Evolutionary conservation across 306 rosid species (phyloP), one percentile per base, ranked within the genome.

Genomic region (Inga leiocalycina): DNA sequence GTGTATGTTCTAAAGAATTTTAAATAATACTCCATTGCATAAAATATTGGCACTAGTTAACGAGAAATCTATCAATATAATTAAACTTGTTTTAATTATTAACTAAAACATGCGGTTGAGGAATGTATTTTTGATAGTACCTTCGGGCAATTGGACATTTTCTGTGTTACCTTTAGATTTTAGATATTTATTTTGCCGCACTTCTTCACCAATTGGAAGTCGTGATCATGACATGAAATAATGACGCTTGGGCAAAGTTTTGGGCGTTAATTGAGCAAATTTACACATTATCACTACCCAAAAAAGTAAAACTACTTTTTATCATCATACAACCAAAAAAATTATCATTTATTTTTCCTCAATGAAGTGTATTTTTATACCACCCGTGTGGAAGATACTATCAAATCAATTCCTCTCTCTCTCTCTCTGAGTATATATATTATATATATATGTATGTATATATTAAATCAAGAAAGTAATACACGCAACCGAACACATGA

Each of bases 401-500:
- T 22, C 57, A 71, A 13, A 71, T 10, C 9, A 22, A 59, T 22
- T 4, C 73, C 11, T 27, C 74, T 8, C 27, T 8, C 27, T 20
- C 2, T 24, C 30, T 27, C 30, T 27, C 30, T 22, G 8, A 6
- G 2, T 54, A 6, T 54, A 6, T 54, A 5, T 52, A 5, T 56
- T 51, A 54, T 54, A 59, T 49, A 75, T 35, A 19, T 20, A 32
- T 71, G 46, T 15, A 16, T 24, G 6, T 12, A 30, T 57, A 30
- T 48, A 75, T 34, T 75, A 71, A 76, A 75, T 84, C 68, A 41
- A 74, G 51, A 80, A 76, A 80, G 61, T 43, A 59, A 78, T n/a
- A 81, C 87, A 87, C 90, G 90, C 90, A 87, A 87, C 86, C 73
- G 14, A 45, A 52, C 78, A 77, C 89, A 78, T 78, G 81, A 59